phyloP scores from a whole-genome alignment of 164 flowering plant species.

The Liriodendron chinense region DNA sequence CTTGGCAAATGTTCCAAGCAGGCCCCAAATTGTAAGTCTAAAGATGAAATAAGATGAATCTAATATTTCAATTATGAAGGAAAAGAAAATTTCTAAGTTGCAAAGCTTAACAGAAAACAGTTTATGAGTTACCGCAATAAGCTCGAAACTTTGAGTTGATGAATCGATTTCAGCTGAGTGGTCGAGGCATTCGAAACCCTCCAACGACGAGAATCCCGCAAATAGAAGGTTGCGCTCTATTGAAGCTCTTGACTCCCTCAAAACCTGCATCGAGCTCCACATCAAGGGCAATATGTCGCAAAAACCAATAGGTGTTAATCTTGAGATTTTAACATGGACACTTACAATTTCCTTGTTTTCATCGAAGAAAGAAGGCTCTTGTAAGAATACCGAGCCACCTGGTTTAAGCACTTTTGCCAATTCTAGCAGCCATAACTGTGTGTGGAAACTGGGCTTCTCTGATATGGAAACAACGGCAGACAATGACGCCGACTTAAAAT shows the following conservation, averaged over 20 bases:
- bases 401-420: constrained; percentile 27
- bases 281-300: constrained; percentile 4
- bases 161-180: constrained; percentile 25
- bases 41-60: background rate
- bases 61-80: background rate
- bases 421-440: constrained; percentile 25
- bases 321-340: background rate
- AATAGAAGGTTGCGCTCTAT: constrained; percentile 24
- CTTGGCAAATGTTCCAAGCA: too few relatives aligned
- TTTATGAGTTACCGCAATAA: constrained; percentile 23
- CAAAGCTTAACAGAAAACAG: background rate
- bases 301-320: background rate
- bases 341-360: constrained; percentile 21
- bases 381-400: constrained; percentile 21
- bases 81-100: background rate
- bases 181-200: constrained; percentile 21
- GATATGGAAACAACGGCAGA: constrained; percentile 22
- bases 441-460: constrained; percentile 29
- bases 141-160: constrained; percentile 22
- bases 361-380: constrained; percentile 24
- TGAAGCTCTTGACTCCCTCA: constrained; percentile 20
- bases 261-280: constrained; percentile 11
- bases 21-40: background rate
- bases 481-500: constrained; percentile 22
- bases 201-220: constrained; percentile 19